Conservation (phyloP, 495 filamentous ascomycete genomes). For the Terfezia boudieri region DNA sequence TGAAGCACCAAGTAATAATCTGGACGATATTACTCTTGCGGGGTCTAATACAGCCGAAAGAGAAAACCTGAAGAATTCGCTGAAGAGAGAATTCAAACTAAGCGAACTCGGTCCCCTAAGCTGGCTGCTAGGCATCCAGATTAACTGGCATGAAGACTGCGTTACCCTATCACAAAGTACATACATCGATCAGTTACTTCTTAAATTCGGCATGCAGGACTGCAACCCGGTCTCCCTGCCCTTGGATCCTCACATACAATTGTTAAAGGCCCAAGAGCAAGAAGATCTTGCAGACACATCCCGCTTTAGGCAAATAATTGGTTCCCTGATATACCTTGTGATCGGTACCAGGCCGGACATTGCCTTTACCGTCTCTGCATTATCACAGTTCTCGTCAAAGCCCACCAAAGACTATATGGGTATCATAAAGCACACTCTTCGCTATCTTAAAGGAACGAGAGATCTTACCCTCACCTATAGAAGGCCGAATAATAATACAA, state of each 20-base stretch:
- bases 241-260: neutral
- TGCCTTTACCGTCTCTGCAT: conserved; percentile 1
- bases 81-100: neutral
- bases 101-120: neutral
- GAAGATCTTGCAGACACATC: neutral
- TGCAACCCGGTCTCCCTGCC: neutral
- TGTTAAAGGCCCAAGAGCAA: neutral
- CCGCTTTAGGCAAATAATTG: conserved; percentile 1
- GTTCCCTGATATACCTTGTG: conserved; percentile 5
- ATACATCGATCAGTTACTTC: conserved; percentile 1
- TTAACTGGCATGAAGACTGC: neutral
- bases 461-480: neutral
- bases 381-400: conserved; percentile 3
- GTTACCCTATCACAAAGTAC: neutral
- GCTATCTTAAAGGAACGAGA: neutral
- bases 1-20: neutral
- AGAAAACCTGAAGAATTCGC: neutral
- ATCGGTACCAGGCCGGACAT: conserved; percentile 9
- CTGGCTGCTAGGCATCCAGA: neutral
- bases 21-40: conserved; percentile 1
- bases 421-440: neutral
- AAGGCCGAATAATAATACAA: no score
- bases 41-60: neutral
- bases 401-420: neutral
- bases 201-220: neutral